Base-by-base conservation (phyloP, 2,329 filamentous ascomycete genomes). In the Pseudogymnoascus sp. region DNA sequence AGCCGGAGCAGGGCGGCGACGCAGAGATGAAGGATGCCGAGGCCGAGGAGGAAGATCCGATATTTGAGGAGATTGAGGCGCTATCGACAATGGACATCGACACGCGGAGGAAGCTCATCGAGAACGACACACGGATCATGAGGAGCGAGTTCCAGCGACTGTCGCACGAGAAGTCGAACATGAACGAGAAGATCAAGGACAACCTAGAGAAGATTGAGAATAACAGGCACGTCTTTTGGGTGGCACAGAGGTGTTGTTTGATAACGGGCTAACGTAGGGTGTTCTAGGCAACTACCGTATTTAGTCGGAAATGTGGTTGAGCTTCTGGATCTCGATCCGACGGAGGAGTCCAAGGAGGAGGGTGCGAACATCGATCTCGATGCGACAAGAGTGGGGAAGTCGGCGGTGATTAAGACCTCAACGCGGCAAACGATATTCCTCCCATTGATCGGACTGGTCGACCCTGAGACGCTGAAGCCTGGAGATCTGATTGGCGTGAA, bases 131-230 rank as follows among this genome's bases (percentile, higher is more conserved):
- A 71, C 85, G 94, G 70, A 97, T 99, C 77, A 97, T 99, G 91
- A 93, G 89, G 81, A 96, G 91, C 81, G 94, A 99, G 76, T 91
- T 86, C 70, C 92, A 96, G 73, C 88, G 94, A 69, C 81, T 99
- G 77, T 89, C 88, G 70, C 94, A 99, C 71, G 94, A 99, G 78
- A 96, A 96, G 79, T 86, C 88, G 58, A 87, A 90, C 57, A 99
- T 99, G 94, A 86, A 87, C 62, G 93, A 97, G 76, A 97, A 97
- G 81, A 97, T 99, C 76, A 97, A 97, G 82, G 94, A 99, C 74
- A 99, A 99, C 72, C 79, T 90, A 71, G 95, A 99, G 69, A 99
- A 99, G 84, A 99, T 99, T 71, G 92, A 95, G 68, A 97, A 99
- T 78, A 99, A 99, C 80, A 85, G 91, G 92, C 96, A 79, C 67